Evolutionary conservation across 768 basidiomycete species (phyloP).

Genomic region (Clavaria fumosa): DNA sequence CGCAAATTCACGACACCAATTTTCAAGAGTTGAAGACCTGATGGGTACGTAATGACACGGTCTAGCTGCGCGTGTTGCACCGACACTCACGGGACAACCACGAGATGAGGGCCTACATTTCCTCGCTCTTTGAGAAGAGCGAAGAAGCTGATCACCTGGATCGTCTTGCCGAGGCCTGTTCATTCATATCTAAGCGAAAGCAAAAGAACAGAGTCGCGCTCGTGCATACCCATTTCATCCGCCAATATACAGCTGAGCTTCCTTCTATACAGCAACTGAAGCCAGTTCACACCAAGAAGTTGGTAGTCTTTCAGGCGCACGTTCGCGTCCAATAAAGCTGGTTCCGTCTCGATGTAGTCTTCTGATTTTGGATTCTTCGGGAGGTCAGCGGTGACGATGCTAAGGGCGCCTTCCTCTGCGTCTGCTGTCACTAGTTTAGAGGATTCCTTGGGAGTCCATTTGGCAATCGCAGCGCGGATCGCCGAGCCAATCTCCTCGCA

Average conservation of each 20-base stretch:
- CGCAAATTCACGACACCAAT: constrained; percentile 95
- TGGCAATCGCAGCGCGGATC: constrained; percentile 57
- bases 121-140: constrained; percentile 74
- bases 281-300: constrained; percentile 94
- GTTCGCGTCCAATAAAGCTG: constrained; percentile 43
- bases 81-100: constrained; percentile 80
- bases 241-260: constrained; percentile 88
- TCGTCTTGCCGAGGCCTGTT: constrained; percentile 91
- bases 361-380: constrained; percentile 27
- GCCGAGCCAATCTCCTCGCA: constrained; percentile 77
- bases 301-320: constrained; percentile 93
- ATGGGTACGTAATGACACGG: constrained; percentile 4
- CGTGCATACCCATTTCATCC: constrained; percentile 94
- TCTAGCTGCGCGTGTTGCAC: neutral
- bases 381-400: constrained; percentile 31
- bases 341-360: constrained; percentile 66
- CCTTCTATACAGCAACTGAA: constrained; percentile 70
- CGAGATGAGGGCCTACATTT: constrained; percentile 71
- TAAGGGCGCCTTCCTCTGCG: constrained; percentile 47
- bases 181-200: constrained; percentile 5
- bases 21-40: constrained; percentile 92
- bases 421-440: constrained; percentile 16
- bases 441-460: constrained; percentile 65
- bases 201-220: too few species aligned
- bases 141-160: constrained; percentile 96